Percentiles rank a stretch among this genome's conserved stretches.
phyloP scores from a whole-genome alignment of 2,329 filamentous ascomycete genomes.

The Trichoderma koningiopsis region DNA sequence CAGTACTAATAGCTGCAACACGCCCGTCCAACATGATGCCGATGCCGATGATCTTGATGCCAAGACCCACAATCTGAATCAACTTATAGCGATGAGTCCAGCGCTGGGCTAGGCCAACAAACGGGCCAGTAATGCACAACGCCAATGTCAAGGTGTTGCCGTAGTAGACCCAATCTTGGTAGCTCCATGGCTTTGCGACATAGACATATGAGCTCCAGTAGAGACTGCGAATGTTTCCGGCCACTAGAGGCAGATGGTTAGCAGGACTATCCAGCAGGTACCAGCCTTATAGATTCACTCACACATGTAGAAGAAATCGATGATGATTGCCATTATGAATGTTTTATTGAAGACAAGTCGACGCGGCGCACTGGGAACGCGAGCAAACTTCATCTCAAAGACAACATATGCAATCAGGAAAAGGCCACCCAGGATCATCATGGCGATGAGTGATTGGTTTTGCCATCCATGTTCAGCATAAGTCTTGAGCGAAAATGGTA shows the following conservation, averaged over 20 bases:
- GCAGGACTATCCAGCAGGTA: not conserved
- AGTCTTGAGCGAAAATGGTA: slow-evolving; percentile 63
- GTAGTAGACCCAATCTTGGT: slow-evolving; percentile 44
- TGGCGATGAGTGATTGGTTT: slow-evolving; percentile 46
- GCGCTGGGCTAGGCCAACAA: slow-evolving; percentile 39
- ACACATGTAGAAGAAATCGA: slow-evolving; percentile 36
- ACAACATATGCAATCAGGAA: slow-evolving; percentile 47
- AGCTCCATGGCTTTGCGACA: slow-evolving; percentile 39
- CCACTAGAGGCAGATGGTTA: slow-evolving; percentile 28
- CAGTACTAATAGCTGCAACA: slow-evolving; percentile 37
- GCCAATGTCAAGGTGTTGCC: slow-evolving; percentile 40
- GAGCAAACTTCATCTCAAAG: slow-evolving; percentile 47
- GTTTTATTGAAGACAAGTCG: slow-evolving; percentile 37
- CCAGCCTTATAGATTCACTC: not conserved
- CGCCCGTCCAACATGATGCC: slow-evolving; percentile 38
- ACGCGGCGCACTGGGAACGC: slow-evolving; percentile 32
- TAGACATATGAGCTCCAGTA: slow-evolving; percentile 40
- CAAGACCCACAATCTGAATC: slow-evolving; percentile 41
- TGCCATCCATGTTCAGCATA: slow-evolving; percentile 45
- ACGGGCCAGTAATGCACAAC: slow-evolving; percentile 39
- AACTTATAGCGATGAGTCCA: slow-evolving; percentile 44
- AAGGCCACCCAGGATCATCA: slow-evolving; percentile 45
- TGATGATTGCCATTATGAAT: slow-evolving; percentile 37
- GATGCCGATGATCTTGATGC: slow-evolving; percentile 42
- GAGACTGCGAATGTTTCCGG: slow-evolving; percentile 37